Evolutionary conservation across 306 rosid species (phyloP).

Genomic region (Cucurbita ficifolia): DNA sequence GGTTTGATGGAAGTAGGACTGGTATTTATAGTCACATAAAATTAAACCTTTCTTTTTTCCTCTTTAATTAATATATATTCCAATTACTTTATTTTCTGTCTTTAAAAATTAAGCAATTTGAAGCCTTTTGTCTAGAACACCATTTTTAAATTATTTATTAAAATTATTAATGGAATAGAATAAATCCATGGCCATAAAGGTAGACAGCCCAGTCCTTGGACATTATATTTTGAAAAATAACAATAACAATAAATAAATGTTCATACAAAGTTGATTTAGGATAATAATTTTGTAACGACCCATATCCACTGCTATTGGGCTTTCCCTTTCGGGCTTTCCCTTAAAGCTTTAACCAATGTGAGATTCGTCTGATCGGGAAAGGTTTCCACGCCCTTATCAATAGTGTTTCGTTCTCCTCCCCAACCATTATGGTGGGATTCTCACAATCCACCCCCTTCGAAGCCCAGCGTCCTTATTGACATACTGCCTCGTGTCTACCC

Average conservation of each 20-base stretch:
- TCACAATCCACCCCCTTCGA: too few relatives aligned
- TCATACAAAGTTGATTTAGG: not conserved
- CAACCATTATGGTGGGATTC: too few relatives aligned
- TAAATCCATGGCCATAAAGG: not conserved
- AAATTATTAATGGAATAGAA: not conserved
- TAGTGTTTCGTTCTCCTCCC: too few relatives aligned
- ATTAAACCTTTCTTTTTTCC: not conserved
- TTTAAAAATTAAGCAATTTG: conserved; percentile 3
- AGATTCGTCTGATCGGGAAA: too few relatives aligned
- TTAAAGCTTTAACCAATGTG: too few relatives aligned
- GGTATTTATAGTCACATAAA: conserved; percentile 15
- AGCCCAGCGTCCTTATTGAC: too few relatives aligned
- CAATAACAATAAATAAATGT: not conserved
- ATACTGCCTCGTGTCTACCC: too few relatives aligned
- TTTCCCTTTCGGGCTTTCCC: too few relatives aligned
- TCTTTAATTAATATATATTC: conserved; percentile 5
- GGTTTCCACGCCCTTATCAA: too few relatives aligned
- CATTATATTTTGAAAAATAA: not conserved
- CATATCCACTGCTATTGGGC: too few relatives aligned
- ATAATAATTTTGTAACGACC: not conserved
- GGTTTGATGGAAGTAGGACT: not conserved
- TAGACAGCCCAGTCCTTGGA: not conserved
- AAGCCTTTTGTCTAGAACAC: not conserved
- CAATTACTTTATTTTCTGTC: conserved; percentile 15
- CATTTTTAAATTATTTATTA: not conserved